These are phyloP conservation scores for Naegleria lovaniensis DNA, from an alignment of 208 protist species.

Conservation along the genomic window DNA sequence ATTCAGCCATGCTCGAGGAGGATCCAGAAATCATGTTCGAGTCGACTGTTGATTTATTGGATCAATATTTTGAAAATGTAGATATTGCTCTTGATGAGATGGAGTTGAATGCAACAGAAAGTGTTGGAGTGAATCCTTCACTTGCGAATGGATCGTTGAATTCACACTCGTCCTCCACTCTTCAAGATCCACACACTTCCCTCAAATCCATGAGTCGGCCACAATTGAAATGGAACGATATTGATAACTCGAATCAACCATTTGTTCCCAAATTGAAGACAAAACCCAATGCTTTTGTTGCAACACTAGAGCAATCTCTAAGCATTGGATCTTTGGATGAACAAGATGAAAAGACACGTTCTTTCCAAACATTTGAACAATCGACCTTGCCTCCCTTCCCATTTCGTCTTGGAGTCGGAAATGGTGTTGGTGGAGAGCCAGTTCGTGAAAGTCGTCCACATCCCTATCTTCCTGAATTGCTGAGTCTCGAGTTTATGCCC, in stretches of 20 bases:
- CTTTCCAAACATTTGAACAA: not conserved
- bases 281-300: not conserved
- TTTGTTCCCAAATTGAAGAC: slow-evolving; percentile 3
- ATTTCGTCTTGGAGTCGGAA: not conserved
- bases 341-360: not conserved
- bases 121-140: not conserved
- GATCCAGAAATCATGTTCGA: not conserved
- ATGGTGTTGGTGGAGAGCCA: not conserved
- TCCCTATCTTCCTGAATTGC: not conserved
- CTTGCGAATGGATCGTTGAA: not conserved
- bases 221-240: slow-evolving; percentile 5
- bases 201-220: not conserved
- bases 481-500: not conserved
- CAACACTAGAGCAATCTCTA: not conserved
- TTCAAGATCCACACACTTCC: not conserved
- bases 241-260: not conserved
- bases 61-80: slow-evolving; percentile 14
- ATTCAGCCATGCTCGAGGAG: not conserved
- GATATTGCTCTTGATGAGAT: slow-evolving; percentile 14
- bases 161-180: not conserved
- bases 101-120: not conserved
- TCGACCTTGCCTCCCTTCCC: not conserved
- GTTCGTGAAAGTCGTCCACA: not conserved
- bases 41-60: slow-evolving; percentile 8
- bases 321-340: not conserved